A percentile compares a stretch with the other conserved stretches of the same genome.
These are phyloP conservation scores for Microbotryum scabiosae DNA, from an alignment of 1,284 basidiomycete species.

Conservation along the genomic window DNA sequence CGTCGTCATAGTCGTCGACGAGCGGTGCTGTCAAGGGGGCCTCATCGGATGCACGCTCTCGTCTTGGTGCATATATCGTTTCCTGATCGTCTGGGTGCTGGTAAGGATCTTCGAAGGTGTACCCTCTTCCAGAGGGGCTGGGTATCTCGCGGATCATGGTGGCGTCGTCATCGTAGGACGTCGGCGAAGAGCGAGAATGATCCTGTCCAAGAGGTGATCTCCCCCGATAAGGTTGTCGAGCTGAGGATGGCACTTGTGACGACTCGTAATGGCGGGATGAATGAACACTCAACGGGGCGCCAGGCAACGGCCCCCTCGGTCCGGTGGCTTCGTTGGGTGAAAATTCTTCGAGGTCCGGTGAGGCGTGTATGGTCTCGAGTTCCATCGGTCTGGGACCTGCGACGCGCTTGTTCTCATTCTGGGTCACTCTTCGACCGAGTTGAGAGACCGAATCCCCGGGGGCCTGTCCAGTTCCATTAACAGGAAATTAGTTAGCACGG, in stretches of 20 bases:
- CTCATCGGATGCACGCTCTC: too few species aligned
- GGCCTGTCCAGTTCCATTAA: neutral
- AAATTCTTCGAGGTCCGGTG: constrained; percentile 7
- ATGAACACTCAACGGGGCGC: too few species aligned
- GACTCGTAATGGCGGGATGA: constrained; percentile 1
- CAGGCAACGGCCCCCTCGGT: too few species aligned
- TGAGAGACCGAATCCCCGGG: constrained; percentile 23
- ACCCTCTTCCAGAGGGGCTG: too few species aligned
- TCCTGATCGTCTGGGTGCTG: too few species aligned
- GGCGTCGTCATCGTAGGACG: too few species aligned
- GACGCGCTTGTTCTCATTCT: constrained; percentile 1
- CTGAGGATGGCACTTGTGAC: constrained; percentile 16
- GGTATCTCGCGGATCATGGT: too few species aligned
- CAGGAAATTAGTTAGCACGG: neutral
- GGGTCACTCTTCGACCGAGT: constrained; percentile 23
- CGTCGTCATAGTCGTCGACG: too few species aligned
- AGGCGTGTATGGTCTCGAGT: neutral
- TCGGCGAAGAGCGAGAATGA: neutral
- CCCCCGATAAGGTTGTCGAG: neutral
- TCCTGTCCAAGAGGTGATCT: neutral
- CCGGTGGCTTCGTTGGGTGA: neutral
- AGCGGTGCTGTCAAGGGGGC: too few species aligned
- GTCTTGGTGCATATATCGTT: too few species aligned
- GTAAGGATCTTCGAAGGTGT: too few species aligned
- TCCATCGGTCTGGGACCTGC: constrained; percentile 22